Evolutionary conservation across 2,329 filamentous ascomycete species (phyloP), one percentile per base, ranked within the genome.

Genomic region (Penicillium sp.): DNA sequence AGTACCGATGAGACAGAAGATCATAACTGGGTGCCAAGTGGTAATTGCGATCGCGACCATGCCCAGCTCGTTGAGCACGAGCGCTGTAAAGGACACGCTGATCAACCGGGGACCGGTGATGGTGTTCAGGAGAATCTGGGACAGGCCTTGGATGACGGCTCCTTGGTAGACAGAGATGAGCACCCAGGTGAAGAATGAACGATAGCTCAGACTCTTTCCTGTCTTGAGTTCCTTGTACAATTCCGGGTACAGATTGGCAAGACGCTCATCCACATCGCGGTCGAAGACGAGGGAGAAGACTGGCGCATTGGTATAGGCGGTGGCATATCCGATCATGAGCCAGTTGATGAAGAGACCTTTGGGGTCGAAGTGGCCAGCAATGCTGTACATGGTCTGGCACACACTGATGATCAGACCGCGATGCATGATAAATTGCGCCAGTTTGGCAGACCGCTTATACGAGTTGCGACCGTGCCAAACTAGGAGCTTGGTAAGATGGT

Each of bases 401-500:
- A 97, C 90, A 46, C 83, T 86, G 64, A 98, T 95, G 64, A 98
- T 95, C 39, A 98, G 77, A 44, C 93, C 93, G 63, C 93, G 87
- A 67, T 98, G 95, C 62, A 98, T 98, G 62, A 98, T 92, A 70
- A 98, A 98, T 69, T 97, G 95, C 0, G 89, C 90, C 23, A 98
- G 81, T 73, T 98, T 98, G 25, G 93, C 93, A 51, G 84, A 89
- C 40, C 95, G 83, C 72, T 97, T 97, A 78, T 98, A 98, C 61
- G 86, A 92, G 73, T 98, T 98, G 28, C 95, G 84, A 1, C 93
- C 93, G 67, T 98, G 95, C 93, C 95, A 98, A 32, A 98, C 90
- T n/a, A 98, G 81, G 1, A 98, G 80, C 71, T 97, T 98, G 43
- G 92, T 95, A 18, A 98, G 75, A 67, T 98, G 90, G 64, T 85